Evolutionary conservation across 257 asterid species (phyloP).

Genomic region (Asclepias syriaca): DNA sequence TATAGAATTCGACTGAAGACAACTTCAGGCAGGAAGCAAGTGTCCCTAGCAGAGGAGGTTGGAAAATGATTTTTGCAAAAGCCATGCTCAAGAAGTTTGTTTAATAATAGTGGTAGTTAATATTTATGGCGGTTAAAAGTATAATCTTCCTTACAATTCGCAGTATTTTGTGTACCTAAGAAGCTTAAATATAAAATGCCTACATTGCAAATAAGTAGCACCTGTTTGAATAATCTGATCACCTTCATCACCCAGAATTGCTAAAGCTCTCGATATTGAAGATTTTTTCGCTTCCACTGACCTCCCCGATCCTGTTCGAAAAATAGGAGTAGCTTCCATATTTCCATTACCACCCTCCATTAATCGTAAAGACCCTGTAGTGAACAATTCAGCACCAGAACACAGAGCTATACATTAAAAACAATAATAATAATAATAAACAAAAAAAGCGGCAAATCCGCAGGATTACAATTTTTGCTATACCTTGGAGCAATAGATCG

Average conservation of each 20-base stretch:
- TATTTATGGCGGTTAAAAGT: too few relatives aligned
- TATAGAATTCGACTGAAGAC: neutral
- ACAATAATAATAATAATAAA: too few relatives aligned
- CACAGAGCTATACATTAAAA: neutral
- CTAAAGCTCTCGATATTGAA: constrained; percentile 60
- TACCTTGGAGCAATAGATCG: constrained; percentile 83
- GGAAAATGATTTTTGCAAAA: neutral
- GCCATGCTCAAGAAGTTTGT: constrained; percentile 1
- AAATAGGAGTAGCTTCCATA: constrained; percentile 36
- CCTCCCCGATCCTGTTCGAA: constrained; percentile 67
- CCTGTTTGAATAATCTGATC: constrained; percentile 9
- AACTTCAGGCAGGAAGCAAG: neutral
- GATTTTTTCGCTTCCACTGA: constrained; percentile 50
- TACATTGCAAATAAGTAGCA: neutral
- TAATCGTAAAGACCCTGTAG: constrained; percentile 51
- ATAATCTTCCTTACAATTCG: neutral
- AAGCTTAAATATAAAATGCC: neutral
- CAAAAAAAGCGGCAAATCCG: neutral
- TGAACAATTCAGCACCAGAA: neutral
- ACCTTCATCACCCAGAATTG: constrained; percentile 50
- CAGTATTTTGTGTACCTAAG: neutral
- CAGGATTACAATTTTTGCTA: neutral
- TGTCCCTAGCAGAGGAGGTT: neutral
- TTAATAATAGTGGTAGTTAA: neutral
- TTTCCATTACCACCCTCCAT: constrained; percentile 34